Evolutionary conservation across 768 basidiomycete genomes (phyloP), one percentile per base, ranked within the genome.

Genomic region (Collybia sp.): DNA sequence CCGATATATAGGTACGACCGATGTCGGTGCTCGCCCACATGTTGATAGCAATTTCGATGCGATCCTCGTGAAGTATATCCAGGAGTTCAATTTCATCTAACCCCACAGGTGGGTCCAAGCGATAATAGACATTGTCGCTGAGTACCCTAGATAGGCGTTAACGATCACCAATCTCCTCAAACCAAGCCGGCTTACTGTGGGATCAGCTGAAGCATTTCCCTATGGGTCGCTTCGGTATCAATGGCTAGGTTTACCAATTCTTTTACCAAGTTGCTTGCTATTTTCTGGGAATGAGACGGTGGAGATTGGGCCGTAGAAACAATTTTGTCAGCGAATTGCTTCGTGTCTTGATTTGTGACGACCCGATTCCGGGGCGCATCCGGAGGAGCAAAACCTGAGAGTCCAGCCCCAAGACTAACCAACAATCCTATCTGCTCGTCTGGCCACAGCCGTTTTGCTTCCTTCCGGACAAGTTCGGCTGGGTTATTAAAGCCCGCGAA

Each of bases 401-500:
- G 40, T 4, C 45, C 47, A 5, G 57, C 53, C 12, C 59, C 59
- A n/a, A 58, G 30, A 37, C 50, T 55, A 32, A 55, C 38, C 11
- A 60, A 31, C 10, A 47, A 19, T 6, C 48, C 48, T 12, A 46
- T 33, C 12, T 50, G 45, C 30, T 47, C 53, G 13, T 42, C 48
- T 6, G 54, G 53, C 58, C 58, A 60, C 12, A 58, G 19, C 3
- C 40, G 30, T 19, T 49, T 32, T 5, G 19, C 33, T 47, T 61
- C 62, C 12, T 40, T 40, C 5, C 25, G 25, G 2, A 54, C 47
- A 9, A 59, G 42, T 10, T 47, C 46, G 12, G 52, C 43, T 1
- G 60, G 59, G 35, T 55, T 59, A 36, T 57, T 58, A 44, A 57
- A 61, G 0, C 59, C 62, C 25, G 56, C 54, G 40, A 57, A 56